Evolutionary conservation across 2,329 filamentous ascomycete genomes (phyloP), one percentile per base, ranked within the genome.

Genomic region (Fusarium lateritium): DNA sequence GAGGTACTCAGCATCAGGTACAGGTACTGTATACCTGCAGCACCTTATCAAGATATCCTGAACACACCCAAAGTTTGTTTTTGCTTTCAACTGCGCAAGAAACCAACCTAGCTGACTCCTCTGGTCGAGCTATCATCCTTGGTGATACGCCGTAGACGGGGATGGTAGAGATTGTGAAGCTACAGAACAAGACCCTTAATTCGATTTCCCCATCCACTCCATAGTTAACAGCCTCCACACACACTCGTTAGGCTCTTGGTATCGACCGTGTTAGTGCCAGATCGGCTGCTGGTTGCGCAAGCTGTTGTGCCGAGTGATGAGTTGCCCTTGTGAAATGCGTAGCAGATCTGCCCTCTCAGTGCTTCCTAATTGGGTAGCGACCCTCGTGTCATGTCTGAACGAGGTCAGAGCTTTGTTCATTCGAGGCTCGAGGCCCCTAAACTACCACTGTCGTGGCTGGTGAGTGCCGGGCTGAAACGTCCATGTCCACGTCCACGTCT

Each of bases 391-490:
- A 43, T 38, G 36, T 39, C 22, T 46, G 40, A 39, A 33, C 17
- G 34, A 40, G 9, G 43, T 11, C 7, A 33, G 43, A 44, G 65
- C 54, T 53, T 61, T 69, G 65, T 65, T 57, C 51, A 39, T 47
- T 39, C 34, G 38, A 50, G 33, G 19, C 34, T 42, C 51, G 49
- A 56, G 19, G 47, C 57, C 56, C 49, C 46, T 26, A 52, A 53
- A 34, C 54, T n/a, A 26, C 46, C 33, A 46, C 31, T 33, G 53
- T 54, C 40, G 61, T 69, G 61, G 66, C 65, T 69, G 62, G 65
- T 67, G 62, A 67, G 56, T 69, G 57, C 66, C 52, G 56, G 66
- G 66, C 66, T 69, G 66, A 69, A 70, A 69, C 66, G 65, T 54
- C 46, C 40, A 51, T 17, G 34, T 40, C 40, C 61, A 51, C 28